A percentile compares a stretch with the other conserved stretches of the same genome.
phyloP scores from a whole-genome alignment of 805 yeast species.

The Suhomyces canberraensis region DNA sequence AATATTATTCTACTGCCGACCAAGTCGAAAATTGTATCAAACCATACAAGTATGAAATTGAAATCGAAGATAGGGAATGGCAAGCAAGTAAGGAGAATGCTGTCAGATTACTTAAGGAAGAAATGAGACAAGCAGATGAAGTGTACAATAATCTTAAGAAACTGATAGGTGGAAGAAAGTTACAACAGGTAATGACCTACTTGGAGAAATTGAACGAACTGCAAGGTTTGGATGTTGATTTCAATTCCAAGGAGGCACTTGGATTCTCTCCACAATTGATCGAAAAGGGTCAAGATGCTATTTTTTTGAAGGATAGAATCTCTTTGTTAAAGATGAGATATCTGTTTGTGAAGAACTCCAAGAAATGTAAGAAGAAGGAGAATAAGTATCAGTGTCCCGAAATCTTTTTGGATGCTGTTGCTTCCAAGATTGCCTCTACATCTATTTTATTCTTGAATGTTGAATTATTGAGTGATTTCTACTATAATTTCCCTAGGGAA shows the following conservation, averaged over 20 bases:
- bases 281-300: constrained; percentile 77
- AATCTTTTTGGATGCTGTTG: constrained; percentile 85
- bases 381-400: constrained; percentile 94
- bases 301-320: constrained; percentile 72
- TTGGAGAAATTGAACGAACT: constrained; percentile 48
- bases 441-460: constrained; percentile 92
- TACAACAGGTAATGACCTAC: constrained; percentile 78
- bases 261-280: constrained; percentile 80
- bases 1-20: constrained; percentile 90
- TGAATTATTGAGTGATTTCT: constrained; percentile 89
- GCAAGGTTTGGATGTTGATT: constrained; percentile 28
- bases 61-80: constrained; percentile 96
- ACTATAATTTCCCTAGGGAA: constrained; percentile 93
- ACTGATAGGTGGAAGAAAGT: constrained; percentile 78
- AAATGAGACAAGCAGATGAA: constrained; percentile 73
- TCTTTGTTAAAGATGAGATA: constrained; percentile 70
- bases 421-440: constrained; percentile 87
- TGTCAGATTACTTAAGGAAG: constrained; percentile 71
- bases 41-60: constrained; percentile 96
- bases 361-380: constrained; percentile 71
- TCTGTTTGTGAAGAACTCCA: constrained; percentile 64
- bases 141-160: constrained; percentile 57
- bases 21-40: constrained; percentile 98
- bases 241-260: constrained; percentile 62
- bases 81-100: constrained; percentile 74